Evolutionary conservation across 306 rosid species (phyloP), one percentile per base, ranked within the genome.

Genomic region (Nissolia schottii): DNA sequence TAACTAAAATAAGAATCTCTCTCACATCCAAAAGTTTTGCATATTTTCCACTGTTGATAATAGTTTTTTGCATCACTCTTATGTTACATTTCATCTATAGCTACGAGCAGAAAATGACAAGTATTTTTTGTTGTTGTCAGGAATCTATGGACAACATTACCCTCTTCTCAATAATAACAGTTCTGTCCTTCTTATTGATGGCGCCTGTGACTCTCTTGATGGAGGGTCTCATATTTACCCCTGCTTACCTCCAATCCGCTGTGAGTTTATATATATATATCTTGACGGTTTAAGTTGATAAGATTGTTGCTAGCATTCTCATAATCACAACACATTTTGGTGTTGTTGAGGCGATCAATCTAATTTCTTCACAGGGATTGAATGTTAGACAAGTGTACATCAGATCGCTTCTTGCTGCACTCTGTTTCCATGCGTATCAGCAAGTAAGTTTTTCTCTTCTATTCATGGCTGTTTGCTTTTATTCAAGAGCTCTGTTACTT

Each of bases 401-500:
- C 15, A 82, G 96, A 83, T 88, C 96, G 53, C 83, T 95, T 77
- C 25, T 95, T 51, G 99, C 97, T 77, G 99, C 97, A 62, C 87
- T 95, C 35, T 88, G 96, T 83, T 95, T 85, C 89, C 99, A 95
- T 50, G 96, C 96, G 14, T 95, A 95, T 78, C 99, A 95, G 77
- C 99, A 95, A 88, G 99, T 91, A 53, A 75, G 87, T 74, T 73
- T 54, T 45, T 71, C 50, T 54, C 38, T 69, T 76, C 62, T 71
- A 49, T 64, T 29, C 45, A 51, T 61, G 34, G 4, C 27, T 24
- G n/a, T 49, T 40, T 7, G 55, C 31, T 28, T 40, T 24, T 24
- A 38, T 57, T 64, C 20, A 6, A 57, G 5, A 66, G 6, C 35
- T 22, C 38, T 56, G 48, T n/a, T 38, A 28, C 51, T 57, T 64